These are phyloP conservation scores for Nitzschia sp. DNA, from an alignment of 108 stramenopile genomes.

Conservation along the genomic window DNA sequence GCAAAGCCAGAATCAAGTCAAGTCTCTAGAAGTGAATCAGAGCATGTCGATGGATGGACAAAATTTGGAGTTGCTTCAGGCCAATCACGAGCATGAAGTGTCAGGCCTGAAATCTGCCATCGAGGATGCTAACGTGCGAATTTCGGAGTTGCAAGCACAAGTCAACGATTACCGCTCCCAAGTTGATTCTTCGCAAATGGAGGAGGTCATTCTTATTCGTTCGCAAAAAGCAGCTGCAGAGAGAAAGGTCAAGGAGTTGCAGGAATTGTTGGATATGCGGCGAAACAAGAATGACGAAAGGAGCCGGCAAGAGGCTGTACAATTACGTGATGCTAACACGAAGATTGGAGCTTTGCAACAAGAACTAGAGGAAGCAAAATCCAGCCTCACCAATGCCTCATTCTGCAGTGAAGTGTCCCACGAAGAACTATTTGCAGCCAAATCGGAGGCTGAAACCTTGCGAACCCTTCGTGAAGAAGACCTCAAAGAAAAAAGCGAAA, in stretches of 20 bases:
- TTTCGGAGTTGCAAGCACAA: constrained; percentile 14
- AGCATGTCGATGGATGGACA: not conserved
- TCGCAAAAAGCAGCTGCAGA: constrained; percentile 9
- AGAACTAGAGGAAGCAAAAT: not conserved
- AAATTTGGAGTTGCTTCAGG: not conserved
- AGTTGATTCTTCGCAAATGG: not conserved
- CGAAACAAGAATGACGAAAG: not conserved
- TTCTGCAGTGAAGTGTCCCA: not conserved
- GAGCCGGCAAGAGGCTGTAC: not conserved
- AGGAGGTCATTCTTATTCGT: constrained; percentile 2
- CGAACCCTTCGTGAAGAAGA: constrained; percentile 16
- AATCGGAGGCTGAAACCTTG: constrained; percentile 19
- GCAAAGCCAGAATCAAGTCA: constrained; percentile 12
- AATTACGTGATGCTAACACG: constrained; percentile 3
- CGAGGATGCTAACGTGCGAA: not conserved
- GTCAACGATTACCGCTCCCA: constrained; percentile 10
- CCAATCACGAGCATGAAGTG: constrained; percentile 19
- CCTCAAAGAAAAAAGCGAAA: constrained; percentile 14
- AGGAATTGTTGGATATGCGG: not conserved
- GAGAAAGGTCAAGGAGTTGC: constrained; percentile 11
- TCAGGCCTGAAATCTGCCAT: not conserved
- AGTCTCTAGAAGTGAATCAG: constrained; percentile 7
- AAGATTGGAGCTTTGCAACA: constrained; percentile 14
- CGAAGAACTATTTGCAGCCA: constrained; percentile 19
- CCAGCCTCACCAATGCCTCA: not conserved